Percentiles rank a stretch among this genome's conserved stretches.
phyloP scores from a whole-genome alignment of 2,329 filamentous ascomycete species.

The Parascedosporium putredinis region DNA sequence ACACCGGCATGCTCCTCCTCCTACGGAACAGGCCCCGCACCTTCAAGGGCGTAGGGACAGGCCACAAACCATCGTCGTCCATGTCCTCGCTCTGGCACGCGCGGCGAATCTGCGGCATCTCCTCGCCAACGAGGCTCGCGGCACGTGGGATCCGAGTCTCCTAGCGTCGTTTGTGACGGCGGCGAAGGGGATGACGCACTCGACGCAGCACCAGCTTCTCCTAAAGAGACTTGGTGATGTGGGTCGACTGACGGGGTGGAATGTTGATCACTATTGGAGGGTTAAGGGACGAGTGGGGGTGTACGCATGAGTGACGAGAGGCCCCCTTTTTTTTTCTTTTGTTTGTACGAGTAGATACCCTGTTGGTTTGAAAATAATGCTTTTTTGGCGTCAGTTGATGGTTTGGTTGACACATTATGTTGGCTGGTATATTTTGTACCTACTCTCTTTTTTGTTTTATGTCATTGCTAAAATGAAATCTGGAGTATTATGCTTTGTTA shows the following conservation, averaged over 20 bases:
- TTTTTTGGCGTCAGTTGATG: too few relatives aligned
- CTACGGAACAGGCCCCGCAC: constrained; percentile 39
- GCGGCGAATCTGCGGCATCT: constrained; percentile 37
- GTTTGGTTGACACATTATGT: too few relatives aligned
- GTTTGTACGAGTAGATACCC: not conserved
- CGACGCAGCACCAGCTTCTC: constrained; percentile 33
- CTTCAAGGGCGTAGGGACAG: constrained; percentile 18
- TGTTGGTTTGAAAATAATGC: too few relatives aligned
- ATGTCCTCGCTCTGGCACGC: constrained; percentile 38
- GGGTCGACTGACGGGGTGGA: constrained; percentile 31
- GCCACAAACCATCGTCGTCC: constrained; percentile 18
- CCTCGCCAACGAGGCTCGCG: constrained; percentile 32
- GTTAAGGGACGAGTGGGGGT: constrained; percentile 7
- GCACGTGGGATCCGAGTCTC: constrained; percentile 37
- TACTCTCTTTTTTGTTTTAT: too few relatives aligned
- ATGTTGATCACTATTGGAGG: constrained; percentile 13
- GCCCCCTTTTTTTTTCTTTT: too few relatives aligned
- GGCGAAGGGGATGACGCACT: constrained; percentile 35
- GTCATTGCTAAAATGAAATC: too few relatives aligned
- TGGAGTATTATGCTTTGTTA: too few relatives aligned
- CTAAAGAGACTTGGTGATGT: constrained; percentile 27
- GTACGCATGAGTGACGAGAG: not conserved
- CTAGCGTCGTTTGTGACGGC: constrained; percentile 34
- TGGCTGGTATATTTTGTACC: too few relatives aligned
- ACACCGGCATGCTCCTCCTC: constrained; percentile 42